A percentile compares a stretch with the other conserved stretches of the same genome.
Evolutionary conservation across 768 basidiomycete genomes (phyloP).

Genomic region (Rhizopogon vesiculosus): DNA sequence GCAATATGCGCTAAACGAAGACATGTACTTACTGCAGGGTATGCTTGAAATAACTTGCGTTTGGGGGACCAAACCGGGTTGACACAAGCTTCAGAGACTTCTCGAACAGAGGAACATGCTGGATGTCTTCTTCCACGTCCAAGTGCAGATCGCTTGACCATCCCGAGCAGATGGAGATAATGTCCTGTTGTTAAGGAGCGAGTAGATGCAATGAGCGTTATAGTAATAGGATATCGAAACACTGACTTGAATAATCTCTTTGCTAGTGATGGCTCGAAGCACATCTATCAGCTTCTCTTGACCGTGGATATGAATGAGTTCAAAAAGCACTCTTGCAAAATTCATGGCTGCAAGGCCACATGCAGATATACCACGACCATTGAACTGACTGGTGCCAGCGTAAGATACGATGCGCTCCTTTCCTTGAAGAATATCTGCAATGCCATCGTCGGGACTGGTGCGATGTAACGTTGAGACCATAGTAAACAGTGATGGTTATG

Average conservation of each 20-base stretch:
- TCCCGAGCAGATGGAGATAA: constrained; percentile 48
- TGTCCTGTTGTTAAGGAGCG: constrained; percentile 35
- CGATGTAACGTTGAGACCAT: constrained; percentile 48
- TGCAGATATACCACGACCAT: constrained; percentile 39
- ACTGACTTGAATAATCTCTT: constrained; percentile 22
- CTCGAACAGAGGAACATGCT: constrained; percentile 43
- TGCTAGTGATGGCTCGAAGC: constrained; percentile 2
- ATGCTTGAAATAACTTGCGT: constrained; percentile 30
- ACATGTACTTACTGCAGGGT: constrained; percentile 20
- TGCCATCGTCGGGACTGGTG: constrained; percentile 39
- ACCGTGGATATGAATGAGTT: background rate
- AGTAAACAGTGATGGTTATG: background rate
- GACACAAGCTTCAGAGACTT: constrained; percentile 30
- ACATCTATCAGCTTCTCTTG: background rate
- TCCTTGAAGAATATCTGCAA: constrained; percentile 18
- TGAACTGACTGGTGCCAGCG: constrained; percentile 54
- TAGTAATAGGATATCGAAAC: background rate
- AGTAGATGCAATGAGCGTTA: background rate
- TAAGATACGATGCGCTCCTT: constrained; percentile 40
- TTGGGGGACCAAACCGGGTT: constrained; percentile 34
- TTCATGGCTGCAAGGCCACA: constrained; percentile 69
- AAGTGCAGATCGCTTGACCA: constrained; percentile 53
- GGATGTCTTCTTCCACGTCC: constrained; percentile 56
- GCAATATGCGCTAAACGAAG: too few relatives aligned
- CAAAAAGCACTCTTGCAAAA: constrained; percentile 40